A percentile compares a stretch with the other conserved stretches of the same genome.
phyloP scores from a whole-genome alignment of 2,329 filamentous ascomycete species.

The Exophiala viscosa region DNA sequence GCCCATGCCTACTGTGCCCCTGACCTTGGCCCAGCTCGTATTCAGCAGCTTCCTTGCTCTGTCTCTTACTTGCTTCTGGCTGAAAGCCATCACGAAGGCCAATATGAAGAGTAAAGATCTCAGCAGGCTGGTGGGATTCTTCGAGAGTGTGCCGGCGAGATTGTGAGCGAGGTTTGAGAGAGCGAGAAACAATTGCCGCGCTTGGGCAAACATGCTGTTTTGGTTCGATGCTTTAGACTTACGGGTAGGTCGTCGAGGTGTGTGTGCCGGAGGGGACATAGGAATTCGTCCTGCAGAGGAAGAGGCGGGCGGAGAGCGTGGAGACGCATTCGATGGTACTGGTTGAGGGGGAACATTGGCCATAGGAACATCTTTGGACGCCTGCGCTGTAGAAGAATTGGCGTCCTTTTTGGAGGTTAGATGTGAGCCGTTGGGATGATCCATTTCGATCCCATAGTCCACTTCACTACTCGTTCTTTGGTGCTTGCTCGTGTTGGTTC shows the following conservation, averaged over 20 bases:
- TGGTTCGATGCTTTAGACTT: slow-evolving; percentile 27
- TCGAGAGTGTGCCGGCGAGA: slow-evolving; percentile 50
- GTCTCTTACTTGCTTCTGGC: slow-evolving; percentile 70
- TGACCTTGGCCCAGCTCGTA: slow-evolving; percentile 74
- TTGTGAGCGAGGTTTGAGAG: slow-evolving; percentile 50
- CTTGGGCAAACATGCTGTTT: slow-evolving; percentile 38
- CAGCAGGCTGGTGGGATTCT: slow-evolving; percentile 54
- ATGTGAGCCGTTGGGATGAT: slow-evolving; percentile 37
- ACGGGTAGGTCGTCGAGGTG: slow-evolving; percentile 14
- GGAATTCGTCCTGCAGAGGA: slow-evolving; percentile 12
- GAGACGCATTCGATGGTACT: slow-evolving; percentile 10
- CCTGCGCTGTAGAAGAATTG: slow-evolving; percentile 25
- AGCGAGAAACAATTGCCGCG: slow-evolving; percentile 42
- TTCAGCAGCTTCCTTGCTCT: slow-evolving; percentile 66
- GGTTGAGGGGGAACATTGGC: slow-evolving; percentile 12
- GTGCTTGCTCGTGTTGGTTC: slow-evolving; percentile 42
- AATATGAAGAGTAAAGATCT: slow-evolving; percentile 73
- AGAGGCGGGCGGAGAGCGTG: slow-evolving; percentile 8
- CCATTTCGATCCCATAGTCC: slow-evolving; percentile 65
- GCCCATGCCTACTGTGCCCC: slow-evolving; percentile 86
- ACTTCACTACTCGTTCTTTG: slow-evolving; percentile 61
- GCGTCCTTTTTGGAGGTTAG: slow-evolving; percentile 17
- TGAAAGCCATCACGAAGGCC: slow-evolving; percentile 72
- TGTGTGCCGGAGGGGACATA: slow-evolving; percentile 23
- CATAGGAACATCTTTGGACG: slow-evolving; percentile 8